Base-by-base conservation (phyloP, 2,329 filamentous ascomycete species). In the Mollisia scopiformis region DNA sequence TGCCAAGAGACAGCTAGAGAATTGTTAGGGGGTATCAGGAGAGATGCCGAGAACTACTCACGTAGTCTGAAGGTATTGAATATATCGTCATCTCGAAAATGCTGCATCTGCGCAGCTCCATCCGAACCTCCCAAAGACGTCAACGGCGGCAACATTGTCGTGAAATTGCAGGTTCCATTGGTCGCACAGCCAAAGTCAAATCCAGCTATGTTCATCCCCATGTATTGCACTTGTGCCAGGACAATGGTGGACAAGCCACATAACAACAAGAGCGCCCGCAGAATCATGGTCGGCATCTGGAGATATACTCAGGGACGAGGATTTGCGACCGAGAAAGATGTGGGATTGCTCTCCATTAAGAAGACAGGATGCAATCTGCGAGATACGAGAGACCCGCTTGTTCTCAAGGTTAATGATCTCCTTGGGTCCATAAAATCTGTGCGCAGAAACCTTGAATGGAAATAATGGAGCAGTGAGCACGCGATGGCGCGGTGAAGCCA, bases 31-130 rank as follows among this genome's bases (percentile, higher is more conserved):
- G 13, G 19, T 6, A n/a, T 28, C 5, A 49, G 11, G 3, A 5
- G 7, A 10, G 46, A 10, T 49, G 23, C 14, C 23, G 8, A n/a
- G 27, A 21, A 49, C 6, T 49, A 28, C 46, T 7, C 10, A 49
- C 46, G 83, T 7, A 88, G 75, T 41, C 84, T 80, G 72, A 86
- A 82, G 46, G 83, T 75, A 69, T 86, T 87, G 56, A 87, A 74
- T 54, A 78, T 76, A 66, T 83, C 79, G 47, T 82, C 77, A 16
- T 76, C 76, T 57, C 79, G 75, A 23, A 68, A 69, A 41, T 70
- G 68, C 13, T 53, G 4, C 66, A 70, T 69, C 54, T 70, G 67
- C 19, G 30, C 55, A 19, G 57, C 33, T 2, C 74, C 74, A 64
- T 77, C 74, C 6, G 68, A 66, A 4, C 74, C 72, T 11, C 72